Base-by-base conservation (phyloP, 768 basidiomycete genomes). In the Boletus sp. region DNA sequence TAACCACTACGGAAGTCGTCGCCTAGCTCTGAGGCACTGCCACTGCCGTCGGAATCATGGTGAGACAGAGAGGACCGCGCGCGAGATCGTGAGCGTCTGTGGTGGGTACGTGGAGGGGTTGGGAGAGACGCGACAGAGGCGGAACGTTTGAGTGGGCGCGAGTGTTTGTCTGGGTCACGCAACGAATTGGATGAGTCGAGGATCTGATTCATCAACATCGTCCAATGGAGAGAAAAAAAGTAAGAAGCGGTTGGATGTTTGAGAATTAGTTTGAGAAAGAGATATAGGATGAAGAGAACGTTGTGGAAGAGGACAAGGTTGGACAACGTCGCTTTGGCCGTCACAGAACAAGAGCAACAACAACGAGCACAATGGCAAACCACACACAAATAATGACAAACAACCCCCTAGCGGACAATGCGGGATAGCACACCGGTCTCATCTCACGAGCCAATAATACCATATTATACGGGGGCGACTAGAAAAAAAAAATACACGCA, bases 61-160 rank as follows among this genome's bases (percentile, higher is more conserved):
- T 81, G 78, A 23, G 79, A 80, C 38, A 78, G 76, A 33, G 74
- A 74, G 17, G 78, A 77, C 0, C 70, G 71, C 45, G 75, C 67
- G 21, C 78, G 76, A 7, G 72, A 64, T 37, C 74, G 74, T 51
- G 77, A 70, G 21, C 75, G 75, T 56, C 78, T 83, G 53, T 79
- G 74, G 46, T 72, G 75, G 8, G 84, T 86, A 29, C 81, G 72
- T 0, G 86, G 86, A 21, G 85, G 86, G 0, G 86, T 88, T 35
- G 84, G 85, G 23, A 88, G 74, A 5, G 83, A 83, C 30, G 79
- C 81, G 39, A 77, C 75, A 17, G 85, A 87, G 25, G 84, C 81
- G 17, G 83, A 83, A 21, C 84, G 82, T 69, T 85, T 85, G 45
- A 84, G 72, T 15, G 75, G 72, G 38, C 73, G 75, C 37, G 62